Conservation (phyloP, 495 filamentous ascomycete genomes). For the Chlorociboria aeruginascens region DNA sequence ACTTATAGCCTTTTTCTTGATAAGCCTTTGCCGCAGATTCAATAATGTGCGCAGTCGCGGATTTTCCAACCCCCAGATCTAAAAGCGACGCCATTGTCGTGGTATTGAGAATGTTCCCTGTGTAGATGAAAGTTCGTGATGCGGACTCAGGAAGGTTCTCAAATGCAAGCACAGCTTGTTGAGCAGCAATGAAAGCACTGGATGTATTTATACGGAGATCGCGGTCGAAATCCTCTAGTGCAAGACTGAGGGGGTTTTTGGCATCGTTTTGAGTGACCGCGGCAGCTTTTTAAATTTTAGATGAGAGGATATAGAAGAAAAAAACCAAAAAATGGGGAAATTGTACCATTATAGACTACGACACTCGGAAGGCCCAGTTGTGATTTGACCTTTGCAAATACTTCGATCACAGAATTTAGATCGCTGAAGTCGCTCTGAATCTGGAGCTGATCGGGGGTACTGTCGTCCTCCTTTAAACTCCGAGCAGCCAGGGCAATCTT, state of each 20-base stretch:
- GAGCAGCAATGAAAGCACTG: slow-evolving; percentile 32
- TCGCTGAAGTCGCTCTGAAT: slow-evolving; percentile 31
- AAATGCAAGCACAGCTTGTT: slow-evolving; percentile 30
- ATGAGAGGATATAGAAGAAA: neutral
- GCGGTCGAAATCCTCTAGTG: slow-evolving; percentile 24
- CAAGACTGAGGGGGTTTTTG: slow-evolving; percentile 24
- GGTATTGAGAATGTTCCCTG: slow-evolving; percentile 34
- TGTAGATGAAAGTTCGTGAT: slow-evolving; percentile 35
- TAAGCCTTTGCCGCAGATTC: slow-evolving; percentile 28
- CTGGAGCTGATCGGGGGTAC: slow-evolving; percentile 23
- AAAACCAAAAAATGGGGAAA: slow-evolving; percentile 3
- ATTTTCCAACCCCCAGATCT: slow-evolving; percentile 31
- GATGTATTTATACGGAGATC: slow-evolving; percentile 32
- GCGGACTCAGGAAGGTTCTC: slow-evolving; percentile 23
- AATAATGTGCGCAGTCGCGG: slow-evolving; percentile 33
- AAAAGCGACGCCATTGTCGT: slow-evolving; percentile 23
- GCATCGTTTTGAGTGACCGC: slow-evolving; percentile 1
- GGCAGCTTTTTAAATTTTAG: slow-evolving; percentile 1
- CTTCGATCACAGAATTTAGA: slow-evolving; percentile 22
- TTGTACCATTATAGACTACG: slow-evolving; percentile 38
- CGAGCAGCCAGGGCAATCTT: slow-evolving; percentile 30
- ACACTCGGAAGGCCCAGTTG: slow-evolving; percentile 31
- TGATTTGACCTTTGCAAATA: slow-evolving; percentile 28
- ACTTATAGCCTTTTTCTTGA: slow-evolving; percentile 35
- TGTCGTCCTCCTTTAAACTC: slow-evolving; percentile 25